These are phyloP conservation scores for Fusarium pseudograminearum DNA, from an alignment of 2,329 filamentous ascomycete genomes.

Conservation along the genomic window DNA sequence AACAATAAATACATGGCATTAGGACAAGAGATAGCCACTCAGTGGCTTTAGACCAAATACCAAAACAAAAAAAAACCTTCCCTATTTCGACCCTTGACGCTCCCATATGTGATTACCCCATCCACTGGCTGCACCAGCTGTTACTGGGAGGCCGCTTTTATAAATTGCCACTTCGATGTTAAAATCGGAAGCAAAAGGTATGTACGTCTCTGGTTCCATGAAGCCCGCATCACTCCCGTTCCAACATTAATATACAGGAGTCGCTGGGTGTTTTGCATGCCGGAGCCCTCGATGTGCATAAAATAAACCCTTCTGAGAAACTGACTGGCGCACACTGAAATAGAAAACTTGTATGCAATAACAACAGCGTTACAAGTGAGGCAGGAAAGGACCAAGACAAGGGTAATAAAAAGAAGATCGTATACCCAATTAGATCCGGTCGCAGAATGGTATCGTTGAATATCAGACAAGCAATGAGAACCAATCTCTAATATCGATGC, in stretches of 20 bases:
- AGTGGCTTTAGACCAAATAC: slow-evolving; percentile 9
- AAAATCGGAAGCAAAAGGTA: slow-evolving; percentile 2
- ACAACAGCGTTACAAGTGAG: neutral
- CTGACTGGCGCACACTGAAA: slow-evolving; percentile 8
- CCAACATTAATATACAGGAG: slow-evolving; percentile 41
- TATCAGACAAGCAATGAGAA: slow-evolving; percentile 38
- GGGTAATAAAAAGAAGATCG: slow-evolving; percentile 28
- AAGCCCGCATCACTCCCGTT: neutral
- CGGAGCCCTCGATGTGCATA: slow-evolving; percentile 2
- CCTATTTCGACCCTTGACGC: slow-evolving; percentile 14
- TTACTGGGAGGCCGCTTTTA: neutral
- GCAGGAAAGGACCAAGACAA: slow-evolving; percentile 13
- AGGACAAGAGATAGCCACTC: slow-evolving; percentile 9
- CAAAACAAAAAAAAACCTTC: slow-evolving; percentile 17
- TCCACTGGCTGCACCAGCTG: slow-evolving; percentile 6
- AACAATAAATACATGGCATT: slow-evolving; percentile 21
- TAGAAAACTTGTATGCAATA: slow-evolving; percentile 14
- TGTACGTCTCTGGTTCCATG: neutral
- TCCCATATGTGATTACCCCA: slow-evolving; percentile 30
- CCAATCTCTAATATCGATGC: slow-evolving; percentile 35
- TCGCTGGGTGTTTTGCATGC: slow-evolving; percentile 2
- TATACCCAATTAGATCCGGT: slow-evolving; percentile 34
- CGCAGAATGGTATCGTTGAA: slow-evolving; percentile 52
- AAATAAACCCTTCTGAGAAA: slow-evolving; percentile 7
- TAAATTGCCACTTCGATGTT: slow-evolving; percentile 3